Percentiles rank a stretch among this genome's conserved stretches.
phyloP scores from a whole-genome alignment of 768 basidiomycete species.

The Pleurotus citrinopileatus region DNA sequence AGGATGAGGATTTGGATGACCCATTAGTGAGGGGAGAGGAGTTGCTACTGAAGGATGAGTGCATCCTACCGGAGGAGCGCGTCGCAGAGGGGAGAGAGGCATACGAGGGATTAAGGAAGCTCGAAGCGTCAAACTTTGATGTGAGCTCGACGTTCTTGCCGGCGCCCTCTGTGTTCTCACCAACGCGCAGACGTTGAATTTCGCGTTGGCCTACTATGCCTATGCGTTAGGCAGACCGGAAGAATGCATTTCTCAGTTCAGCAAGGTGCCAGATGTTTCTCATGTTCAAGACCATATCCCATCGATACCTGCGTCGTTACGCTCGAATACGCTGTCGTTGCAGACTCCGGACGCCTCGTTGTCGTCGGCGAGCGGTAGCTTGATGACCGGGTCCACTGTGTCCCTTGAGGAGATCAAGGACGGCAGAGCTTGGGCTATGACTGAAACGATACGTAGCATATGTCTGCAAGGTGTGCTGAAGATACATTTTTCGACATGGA shows the following conservation, averaged over 20 bases:
- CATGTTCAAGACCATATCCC: slow-evolving; percentile 56
- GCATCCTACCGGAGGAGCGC: slow-evolving; percentile 50
- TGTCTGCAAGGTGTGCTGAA: slow-evolving; percentile 68
- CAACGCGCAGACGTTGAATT: slow-evolving; percentile 65
- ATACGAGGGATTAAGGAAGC: slow-evolving; percentile 50
- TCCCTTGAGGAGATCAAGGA: slow-evolving; percentile 57
- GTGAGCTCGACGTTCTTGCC: slow-evolving; percentile 41
- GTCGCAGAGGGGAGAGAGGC: slow-evolving; percentile 54
- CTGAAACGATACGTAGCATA: slow-evolving; percentile 71
- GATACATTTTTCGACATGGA: background rate
- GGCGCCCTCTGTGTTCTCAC: too few species aligned
- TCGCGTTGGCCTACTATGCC: slow-evolving; percentile 75
- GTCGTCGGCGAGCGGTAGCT: slow-evolving; percentile 50
- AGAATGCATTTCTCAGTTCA: slow-evolving; percentile 60
- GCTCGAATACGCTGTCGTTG: slow-evolving; percentile 35
- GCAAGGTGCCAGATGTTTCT: slow-evolving; percentile 49
- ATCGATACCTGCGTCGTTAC: slow-evolving; percentile 33
- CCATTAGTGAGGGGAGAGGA: slow-evolving; percentile 26
- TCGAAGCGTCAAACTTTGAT: slow-evolving; percentile 51
- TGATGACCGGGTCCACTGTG: slow-evolving; percentile 37
- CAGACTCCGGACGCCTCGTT: slow-evolving; percentile 36
- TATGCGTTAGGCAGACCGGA: slow-evolving; percentile 70
- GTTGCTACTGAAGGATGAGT: slow-evolving; percentile 52
- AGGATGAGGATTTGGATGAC: slow-evolving; percentile 58
- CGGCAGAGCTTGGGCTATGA: slow-evolving; percentile 68